Base-by-base conservation (phyloP, 768 basidiomycete genomes). In the Russula sp. region DNA sequence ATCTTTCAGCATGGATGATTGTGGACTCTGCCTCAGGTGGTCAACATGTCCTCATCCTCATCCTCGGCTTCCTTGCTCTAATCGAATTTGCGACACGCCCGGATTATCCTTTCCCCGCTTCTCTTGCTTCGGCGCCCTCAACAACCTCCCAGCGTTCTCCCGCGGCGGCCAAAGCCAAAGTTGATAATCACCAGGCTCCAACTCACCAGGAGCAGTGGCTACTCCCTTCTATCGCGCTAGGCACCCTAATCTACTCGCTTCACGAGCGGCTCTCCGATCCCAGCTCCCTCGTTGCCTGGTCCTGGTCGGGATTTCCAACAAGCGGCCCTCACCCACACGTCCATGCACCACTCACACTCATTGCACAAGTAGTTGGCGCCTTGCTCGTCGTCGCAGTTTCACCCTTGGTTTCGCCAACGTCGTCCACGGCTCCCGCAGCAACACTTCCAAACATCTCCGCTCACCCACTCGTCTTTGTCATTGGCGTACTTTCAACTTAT, bases 291-390 rank as follows among this genome's bases (percentile, higher is more conserved):
- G 79, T 93, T 60, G 83, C 89, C 20, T 93, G 90, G 88, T 86
- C 88, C 2, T 95, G 92, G 92, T 88, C 90, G 0, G 92, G 92
- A n/a, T 94, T 86, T 65, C 80, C 83, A 22, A 75, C 86, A 38
- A 80, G 75, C 53, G 92, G 92, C 0, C 92, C 92, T 2, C 71
- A 87, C 2, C 86, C 90, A 7, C 83, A 87, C 67, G 71, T 88
- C 5, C 84, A 88, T 68, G 84, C 83, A n/a, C 78, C 81, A 0
- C 70, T 89, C 50, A 90, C 90, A 14, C 75, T 92, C 38, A 68
- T 84, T 22, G 80, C 81, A 1, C 84, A 88, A 69, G 77, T 76
- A 3, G 38, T 84, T 7, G 90, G 88, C 3, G 70, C 87, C 3
- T 65, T 78, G 1, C 56, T 84, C 4, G 70, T 80, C 3, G 63